Evolutionary conservation across 2,329 filamentous ascomycete species (phyloP), one percentile per base, ranked within the genome.

Genomic region (Trichophyton benhamiae): DNA sequence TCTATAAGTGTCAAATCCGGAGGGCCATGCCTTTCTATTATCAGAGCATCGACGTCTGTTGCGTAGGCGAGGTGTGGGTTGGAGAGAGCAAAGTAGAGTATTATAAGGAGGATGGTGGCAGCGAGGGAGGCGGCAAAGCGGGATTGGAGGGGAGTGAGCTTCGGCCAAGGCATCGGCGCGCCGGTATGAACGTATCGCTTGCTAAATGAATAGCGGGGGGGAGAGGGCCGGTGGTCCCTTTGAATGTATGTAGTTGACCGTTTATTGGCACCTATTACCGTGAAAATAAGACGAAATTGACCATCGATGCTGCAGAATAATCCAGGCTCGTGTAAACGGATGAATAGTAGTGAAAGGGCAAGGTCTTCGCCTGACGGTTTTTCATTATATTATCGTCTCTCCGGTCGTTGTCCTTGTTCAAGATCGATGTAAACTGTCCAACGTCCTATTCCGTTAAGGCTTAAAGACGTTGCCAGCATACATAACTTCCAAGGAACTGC

Each of bases 121-220:
- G 82, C 77, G 60, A 87, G 71, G 62, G 86, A 88, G 68, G 85
- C 84, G 70, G 82, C 82, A 69, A 89, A 82, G 71, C 87, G 86
- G 75, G 85, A 87, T 77, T 88, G 88, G 67, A 88, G 77, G 68
- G 82, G 84, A 72, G 82, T 85, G 72, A 86, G 80, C 74, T 85
- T 73, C 55, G 67, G 72, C 52, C 69, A 66, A 65, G 70, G 72
- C 75, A 77, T 77, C 67, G 38, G 67, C 69, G 66, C 61, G 62
- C 38, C 15, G 66, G 62, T 38, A 58, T 58, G 33, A 44, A n/a
- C 11, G 27, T 53, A 30, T 33, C 38, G 9, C 33, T 33, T 17
- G 9, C 7, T 33, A 17, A 20, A 17, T 33, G 38, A 58, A 27
- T 17, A 17, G n/a, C n/a, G 33, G 22, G 6, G 15, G 8, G 8